A percentile compares a stretch with the other conserved stretches of the same genome.
phyloP scores from a whole-genome alignment of 768 basidiomycete species.

The Suillus decipiens region DNA sequence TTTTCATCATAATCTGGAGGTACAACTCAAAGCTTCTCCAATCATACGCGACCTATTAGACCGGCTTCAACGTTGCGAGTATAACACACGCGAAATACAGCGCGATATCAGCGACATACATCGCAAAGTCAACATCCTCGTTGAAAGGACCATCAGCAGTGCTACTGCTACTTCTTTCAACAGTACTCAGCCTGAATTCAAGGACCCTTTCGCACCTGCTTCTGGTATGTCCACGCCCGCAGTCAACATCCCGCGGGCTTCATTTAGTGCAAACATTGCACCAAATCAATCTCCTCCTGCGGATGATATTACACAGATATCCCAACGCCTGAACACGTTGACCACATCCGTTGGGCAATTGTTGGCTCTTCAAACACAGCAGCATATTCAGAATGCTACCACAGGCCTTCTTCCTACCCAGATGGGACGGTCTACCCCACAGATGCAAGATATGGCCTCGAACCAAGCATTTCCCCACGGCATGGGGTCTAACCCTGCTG shows the following conservation, averaged over 20 bases:
- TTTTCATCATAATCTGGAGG: slow-evolving; percentile 55
- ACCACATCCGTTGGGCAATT: slow-evolving; percentile 86
- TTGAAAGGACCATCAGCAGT: slow-evolving; percentile 59
- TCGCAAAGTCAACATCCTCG: slow-evolving; percentile 74
- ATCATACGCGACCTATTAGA: slow-evolving; percentile 76
- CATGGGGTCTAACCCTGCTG: slow-evolving; percentile 36
- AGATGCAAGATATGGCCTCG: slow-evolving; percentile 46
- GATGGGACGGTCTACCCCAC: slow-evolving; percentile 35
- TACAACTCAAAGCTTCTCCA: slow-evolving; percentile 75
- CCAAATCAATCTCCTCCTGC: slow-evolving; percentile 67
- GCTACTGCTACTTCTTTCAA: slow-evolving; percentile 17
- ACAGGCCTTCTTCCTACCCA: slow-evolving; percentile 33
- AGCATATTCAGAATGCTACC: slow-evolving; percentile 53
- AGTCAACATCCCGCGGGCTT: slow-evolving; percentile 55
- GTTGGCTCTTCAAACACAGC: slow-evolving; percentile 77
- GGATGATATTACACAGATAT: slow-evolving; percentile 76
- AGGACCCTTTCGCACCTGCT: slow-evolving; percentile 70
- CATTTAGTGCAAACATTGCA: slow-evolving; percentile 64
- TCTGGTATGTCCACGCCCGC: slow-evolving; percentile 35
- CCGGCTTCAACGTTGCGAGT: slow-evolving; percentile 72
- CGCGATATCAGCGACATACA: slow-evolving; percentile 72
- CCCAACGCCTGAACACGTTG: slow-evolving; percentile 75
- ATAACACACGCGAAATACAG: slow-evolving; percentile 69
- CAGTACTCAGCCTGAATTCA: slow-evolving; percentile 68
- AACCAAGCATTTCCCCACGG: slow-evolving; percentile 41